Base-by-base conservation (phyloP, 495 filamentous ascomycete species). In the Aspergillus panamensis region DNA sequence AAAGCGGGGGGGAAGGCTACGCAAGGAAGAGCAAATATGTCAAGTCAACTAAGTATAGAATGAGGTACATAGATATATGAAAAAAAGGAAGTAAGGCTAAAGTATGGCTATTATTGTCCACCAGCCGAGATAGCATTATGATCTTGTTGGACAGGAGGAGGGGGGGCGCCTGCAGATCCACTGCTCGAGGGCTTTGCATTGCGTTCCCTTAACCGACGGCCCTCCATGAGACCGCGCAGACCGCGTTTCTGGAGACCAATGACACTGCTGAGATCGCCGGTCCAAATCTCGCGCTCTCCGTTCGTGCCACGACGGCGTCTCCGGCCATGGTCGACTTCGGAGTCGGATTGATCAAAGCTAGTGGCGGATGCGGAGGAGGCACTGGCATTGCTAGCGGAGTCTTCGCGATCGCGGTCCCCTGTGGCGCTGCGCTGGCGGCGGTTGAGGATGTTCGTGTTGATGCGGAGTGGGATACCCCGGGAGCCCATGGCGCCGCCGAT, bases 221-320 rank as follows among this genome's bases (percentile, higher is more conserved):
- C 94, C 72, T 98, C 94, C 94, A 97, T 96, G 67, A 98, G 70
- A 0, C 94, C 94, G 48, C 92, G 83, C 55, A 98, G 66, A 0
- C 94, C 94, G 33, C 94, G 79, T 76, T 97, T 98, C 77, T 98
- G 94, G 55, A 98, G 64, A 0, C 94, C 94, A 56, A 98, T 95
- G n/a, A 97, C 93, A 50, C 89, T 89, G 70, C 91, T 96, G 29
- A 96, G 63, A 66, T 92, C 87, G 12, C 93, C 87, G 12, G 77
- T 81, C 92, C 92, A 96, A 19, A 93, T 77, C 63, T 91, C 88
- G 42, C 67, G 63, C 48, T 70, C 62, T 10, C 65, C 62, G 51
- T 77, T 70, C 2, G 74, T 76, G 45, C 66, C 69, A 25, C 74
- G 70, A 29, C 62, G 63, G 40, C 67, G 64, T 52, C 32, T 47